A percentile compares a stretch with the other conserved stretches of the same genome.
These are phyloP conservation scores for Irpex lacteus DNA, from an alignment of 1,284 basidiomycete species.

Conservation along the genomic window DNA sequence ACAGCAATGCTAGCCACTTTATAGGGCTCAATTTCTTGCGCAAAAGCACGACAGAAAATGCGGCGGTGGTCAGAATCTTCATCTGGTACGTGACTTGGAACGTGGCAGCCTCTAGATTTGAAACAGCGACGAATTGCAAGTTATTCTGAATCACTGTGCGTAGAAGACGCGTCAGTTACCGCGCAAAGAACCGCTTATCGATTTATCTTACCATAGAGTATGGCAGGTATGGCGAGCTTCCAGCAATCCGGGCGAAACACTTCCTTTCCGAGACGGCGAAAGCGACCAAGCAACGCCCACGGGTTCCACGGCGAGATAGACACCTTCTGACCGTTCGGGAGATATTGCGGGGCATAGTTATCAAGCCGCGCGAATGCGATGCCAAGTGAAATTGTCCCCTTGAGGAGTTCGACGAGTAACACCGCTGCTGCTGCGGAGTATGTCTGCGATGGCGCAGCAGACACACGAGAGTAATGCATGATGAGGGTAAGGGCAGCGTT, in stretches of 20 bases:
- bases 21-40: constrained; percentile 67
- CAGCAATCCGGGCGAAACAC: constrained; percentile 70
- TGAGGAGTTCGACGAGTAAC: constrained; percentile 89
- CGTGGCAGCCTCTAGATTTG: constrained; percentile 88
- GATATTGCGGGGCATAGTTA: constrained; percentile 23
- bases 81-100: constrained; percentile 94
- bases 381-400: constrained; percentile 81
- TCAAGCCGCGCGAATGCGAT: constrained; percentile 50
- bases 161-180: not conserved
- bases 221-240: constrained; percentile 81
- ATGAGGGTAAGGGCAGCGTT: constrained; percentile 89
- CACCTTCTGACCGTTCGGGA: constrained; percentile 16
- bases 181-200: not conserved
- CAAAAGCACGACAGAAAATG: constrained; percentile 84
- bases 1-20: constrained; percentile 85
- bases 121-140: constrained; percentile 91
- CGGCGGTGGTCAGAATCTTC: constrained; percentile 95
- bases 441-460: constrained; percentile 67
- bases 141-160: constrained; percentile 85
- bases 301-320: constrained; percentile 31
- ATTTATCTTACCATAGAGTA: constrained; percentile 55
- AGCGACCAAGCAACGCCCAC: constrained; percentile 36
- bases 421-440: constrained; percentile 94
- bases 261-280: constrained; percentile 42
- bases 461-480: constrained; percentile 93